Percentiles rank a stretch among this genome's conserved stretches.
Conservation (phyloP, 192 early-diverging fungal species). For the Coemansia erecta region DNA sequence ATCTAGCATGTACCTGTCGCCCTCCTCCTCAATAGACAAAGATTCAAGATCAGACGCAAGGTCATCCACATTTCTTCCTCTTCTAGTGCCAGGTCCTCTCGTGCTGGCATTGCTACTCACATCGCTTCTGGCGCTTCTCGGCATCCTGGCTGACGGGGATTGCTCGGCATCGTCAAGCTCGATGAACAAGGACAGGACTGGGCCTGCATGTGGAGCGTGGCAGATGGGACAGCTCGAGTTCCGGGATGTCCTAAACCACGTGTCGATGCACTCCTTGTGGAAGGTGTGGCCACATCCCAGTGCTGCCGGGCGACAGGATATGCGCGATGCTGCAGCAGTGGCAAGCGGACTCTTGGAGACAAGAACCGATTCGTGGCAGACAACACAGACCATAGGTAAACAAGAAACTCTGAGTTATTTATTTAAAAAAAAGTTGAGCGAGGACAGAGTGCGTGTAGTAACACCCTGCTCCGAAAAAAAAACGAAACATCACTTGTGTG, state of each 20-base stretch:
- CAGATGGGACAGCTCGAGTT: neutral
- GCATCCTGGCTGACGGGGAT: neutral
- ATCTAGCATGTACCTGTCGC: no score
- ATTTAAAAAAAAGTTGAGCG: neutral
- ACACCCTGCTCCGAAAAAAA: no score
- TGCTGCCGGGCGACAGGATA: neutral
- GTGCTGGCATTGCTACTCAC: neutral
- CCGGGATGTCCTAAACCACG: neutral
- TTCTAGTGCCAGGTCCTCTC: neutral
- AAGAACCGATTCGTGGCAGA: constrained; percentile 2
- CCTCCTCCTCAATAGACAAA: neutral
- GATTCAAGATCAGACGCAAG: neutral
- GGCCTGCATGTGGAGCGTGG: neutral
- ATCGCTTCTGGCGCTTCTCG: neutral
- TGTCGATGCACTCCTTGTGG: neutral
- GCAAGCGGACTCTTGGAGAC: neutral
- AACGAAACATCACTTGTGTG: no score
- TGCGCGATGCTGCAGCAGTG: neutral
- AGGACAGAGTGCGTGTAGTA: no score
- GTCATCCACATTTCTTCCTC: neutral
- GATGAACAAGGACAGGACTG: neutral
- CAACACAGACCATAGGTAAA: constrained; percentile 3
- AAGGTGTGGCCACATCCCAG: neutral
- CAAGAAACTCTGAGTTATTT: neutral
- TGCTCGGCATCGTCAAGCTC: neutral